Evolutionary conservation across 345 rosid genomes (phyloP), one percentile per base, ranked within the genome.

Genomic region (Lepidium sativum): DNA sequence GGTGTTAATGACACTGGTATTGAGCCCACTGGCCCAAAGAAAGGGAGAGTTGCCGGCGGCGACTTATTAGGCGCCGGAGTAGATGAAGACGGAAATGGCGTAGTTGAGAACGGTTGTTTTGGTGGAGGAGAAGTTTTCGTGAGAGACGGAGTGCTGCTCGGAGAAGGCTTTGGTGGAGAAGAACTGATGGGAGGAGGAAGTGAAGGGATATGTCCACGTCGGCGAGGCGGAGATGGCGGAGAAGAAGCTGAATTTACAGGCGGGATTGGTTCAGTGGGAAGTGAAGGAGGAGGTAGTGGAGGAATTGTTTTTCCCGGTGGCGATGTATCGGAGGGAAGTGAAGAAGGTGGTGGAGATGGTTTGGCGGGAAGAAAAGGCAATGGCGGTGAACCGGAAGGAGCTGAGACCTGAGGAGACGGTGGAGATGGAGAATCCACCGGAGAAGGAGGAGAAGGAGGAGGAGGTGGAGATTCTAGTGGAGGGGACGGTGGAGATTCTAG

Each of bases 11-110:
- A 47, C 3, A 47, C 67, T n/a, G 75, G 50, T 57, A 71, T 1
- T 63, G 66, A 51, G 71, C 66, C 43, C 8, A 6, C 4, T 0
- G 76, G 76, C 33, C 76, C 76, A 29, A 72, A 72, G 70, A 72
- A 72, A 6, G 76, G 66, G 10, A 48, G 71, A 23, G 33, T 72
- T 40, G 55, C 9, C 23, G 54, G 60, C 67, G 76, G 70, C 18
- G 68, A 69, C 62, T 52, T 52, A 16, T 34, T 43, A 9, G 74
- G 75, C 44, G 75, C 52, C 8, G 75, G 59, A 50, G 70, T 41
- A 13, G 54, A 41, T 8, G 69, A 39, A 14, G 75, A 47, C 5
- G 64, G 75, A 10, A 72, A 51, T 50, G 70, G 66, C 6, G 65
- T 14, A 3, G 52, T 39, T 12, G 70, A 32, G 44, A 48, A 39